These are phyloP conservation scores for Funneliformis geosporum DNA, from an alignment of 192 early-diverging fungal genomes.

Conservation along the genomic window DNA sequence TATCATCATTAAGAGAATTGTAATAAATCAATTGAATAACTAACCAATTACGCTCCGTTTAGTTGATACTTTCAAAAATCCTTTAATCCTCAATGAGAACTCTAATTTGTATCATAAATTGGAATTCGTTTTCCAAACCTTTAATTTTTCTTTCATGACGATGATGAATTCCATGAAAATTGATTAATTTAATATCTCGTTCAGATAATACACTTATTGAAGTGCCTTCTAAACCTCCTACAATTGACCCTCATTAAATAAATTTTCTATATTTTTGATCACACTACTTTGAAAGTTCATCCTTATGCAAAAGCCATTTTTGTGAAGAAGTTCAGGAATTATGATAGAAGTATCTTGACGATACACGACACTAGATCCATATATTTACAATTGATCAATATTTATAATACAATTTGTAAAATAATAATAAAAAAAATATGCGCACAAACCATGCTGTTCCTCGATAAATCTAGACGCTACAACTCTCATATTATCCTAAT, in stretches of 20 bases:
- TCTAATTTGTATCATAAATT: constrained; percentile 96
- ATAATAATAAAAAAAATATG: too few species aligned
- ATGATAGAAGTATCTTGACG: constrained; percentile 47
- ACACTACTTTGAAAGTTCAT: constrained; percentile 53
- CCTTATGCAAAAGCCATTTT: constrained; percentile 66
- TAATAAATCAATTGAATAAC: too few species aligned
- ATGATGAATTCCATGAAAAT: constrained; percentile 96
- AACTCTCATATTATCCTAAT: too few species aligned
- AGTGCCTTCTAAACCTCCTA: constrained; percentile 76
- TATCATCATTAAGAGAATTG: too few species aligned
- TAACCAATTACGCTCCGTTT: too few species aligned
- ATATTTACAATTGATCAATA: too few species aligned
- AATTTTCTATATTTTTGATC: constrained; percentile 46
- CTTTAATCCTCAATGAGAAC: too few species aligned
- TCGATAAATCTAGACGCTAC: too few species aligned
- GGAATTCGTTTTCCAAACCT: constrained; percentile 88
- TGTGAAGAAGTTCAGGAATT: constrained; percentile 54
- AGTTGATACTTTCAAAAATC: too few species aligned
- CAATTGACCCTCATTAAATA: constrained; percentile 91
- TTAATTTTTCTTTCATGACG: constrained; percentile 85
- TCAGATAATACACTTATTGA: constrained; percentile 84
- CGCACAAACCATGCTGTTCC: too few species aligned
- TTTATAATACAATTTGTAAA: too few species aligned
- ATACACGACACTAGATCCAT: constrained; percentile 58
- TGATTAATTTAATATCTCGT: constrained; percentile 88